Conservation (phyloP, 371 early-diverging fungal species). For the Mycotypha africana region DNA sequence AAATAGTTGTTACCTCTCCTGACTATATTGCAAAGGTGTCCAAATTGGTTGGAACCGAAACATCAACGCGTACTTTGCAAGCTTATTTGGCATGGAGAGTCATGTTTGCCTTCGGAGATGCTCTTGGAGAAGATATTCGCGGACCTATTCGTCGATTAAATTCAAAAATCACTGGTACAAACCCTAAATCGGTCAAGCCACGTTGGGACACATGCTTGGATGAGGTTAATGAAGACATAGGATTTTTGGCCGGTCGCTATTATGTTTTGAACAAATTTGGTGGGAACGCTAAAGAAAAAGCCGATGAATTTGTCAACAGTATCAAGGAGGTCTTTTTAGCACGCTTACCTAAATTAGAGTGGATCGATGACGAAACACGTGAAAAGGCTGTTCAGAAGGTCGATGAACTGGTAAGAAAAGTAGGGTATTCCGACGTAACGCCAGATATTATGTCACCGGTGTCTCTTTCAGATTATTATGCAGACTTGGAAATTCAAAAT, state of each 20-base stretch:
- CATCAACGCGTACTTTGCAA: constrained; percentile 26
- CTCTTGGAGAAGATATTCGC: constrained; percentile 25
- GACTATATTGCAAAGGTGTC: constrained; percentile 31
- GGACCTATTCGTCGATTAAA: constrained; percentile 25
- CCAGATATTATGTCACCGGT: constrained; percentile 44
- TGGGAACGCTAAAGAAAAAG: constrained; percentile 30
- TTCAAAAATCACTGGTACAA: constrained; percentile 31
- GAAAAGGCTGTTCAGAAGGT: constrained; percentile 42
- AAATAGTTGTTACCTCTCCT: constrained; percentile 39
- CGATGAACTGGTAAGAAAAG: constrained; percentile 30
- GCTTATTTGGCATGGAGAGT: constrained; percentile 41
- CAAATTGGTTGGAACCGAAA: constrained; percentile 15
- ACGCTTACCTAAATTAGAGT: constrained; percentile 37
- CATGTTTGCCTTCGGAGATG: constrained; percentile 21
- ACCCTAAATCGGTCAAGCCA: constrained; percentile 35
- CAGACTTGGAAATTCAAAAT: constrained; percentile 17
- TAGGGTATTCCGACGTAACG: constrained; percentile 42
- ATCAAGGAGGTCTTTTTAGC: constrained; percentile 43
- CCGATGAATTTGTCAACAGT: constrained; percentile 40
- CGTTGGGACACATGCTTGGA: constrained; percentile 50
- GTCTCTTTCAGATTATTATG: constrained; percentile 44
- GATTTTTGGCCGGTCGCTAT: constrained; percentile 48
- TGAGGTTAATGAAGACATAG: constrained; percentile 29
- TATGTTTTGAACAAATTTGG: constrained; percentile 42
- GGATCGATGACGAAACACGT: constrained; percentile 49